These are phyloP conservation scores for Fusarium luffae DNA, from an alignment of 2,329 filamentous ascomycete species.

Conservation along the genomic window DNA sequence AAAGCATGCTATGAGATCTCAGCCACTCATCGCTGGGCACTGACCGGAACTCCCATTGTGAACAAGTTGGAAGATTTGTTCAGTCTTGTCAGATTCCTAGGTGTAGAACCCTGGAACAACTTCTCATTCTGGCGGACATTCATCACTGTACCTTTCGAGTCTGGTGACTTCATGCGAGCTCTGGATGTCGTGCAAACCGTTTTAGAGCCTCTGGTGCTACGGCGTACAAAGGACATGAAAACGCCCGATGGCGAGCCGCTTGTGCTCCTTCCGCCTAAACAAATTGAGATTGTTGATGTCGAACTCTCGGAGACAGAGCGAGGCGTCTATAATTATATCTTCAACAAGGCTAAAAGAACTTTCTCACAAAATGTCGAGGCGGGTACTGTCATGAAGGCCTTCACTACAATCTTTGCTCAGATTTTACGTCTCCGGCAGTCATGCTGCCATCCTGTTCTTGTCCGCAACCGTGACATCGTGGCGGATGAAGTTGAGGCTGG, in stretches of 20 bases:
- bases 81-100: slow-evolving; percentile 89
- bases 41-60: slow-evolving; percentile 96
- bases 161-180: slow-evolving; percentile 91
- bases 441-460: slow-evolving; percentile 92
- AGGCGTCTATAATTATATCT: slow-evolving; percentile 94
- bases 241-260: slow-evolving; percentile 81
- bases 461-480: slow-evolving; percentile 84
- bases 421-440: slow-evolving; percentile 92
- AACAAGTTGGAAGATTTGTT: slow-evolving; percentile 96
- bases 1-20: slow-evolving; percentile 92
- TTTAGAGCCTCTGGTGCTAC: slow-evolving; percentile 91
- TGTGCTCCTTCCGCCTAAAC: slow-evolving; percentile 83
- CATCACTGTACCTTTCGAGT: slow-evolving; percentile 96
- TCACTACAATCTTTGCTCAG: slow-evolving; percentile 96
- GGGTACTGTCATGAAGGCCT: slow-evolving; percentile 93
- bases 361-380: slow-evolving; percentile 90
- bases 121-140: slow-evolving; percentile 99
- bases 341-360: slow-evolving; percentile 80
- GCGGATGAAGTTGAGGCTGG: slow-evolving; percentile 89
- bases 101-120: slow-evolving; percentile 97
- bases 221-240: slow-evolving; percentile 98
- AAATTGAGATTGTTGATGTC: slow-evolving; percentile 86
- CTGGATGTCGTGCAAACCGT: slow-evolving; percentile 98
- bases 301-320: slow-evolving; percentile 86
- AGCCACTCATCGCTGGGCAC: slow-evolving; percentile 87